Evolutionary conservation across 1,284 basidiomycete species (phyloP).

Genomic region (Malassezia sympodialis): DNA sequence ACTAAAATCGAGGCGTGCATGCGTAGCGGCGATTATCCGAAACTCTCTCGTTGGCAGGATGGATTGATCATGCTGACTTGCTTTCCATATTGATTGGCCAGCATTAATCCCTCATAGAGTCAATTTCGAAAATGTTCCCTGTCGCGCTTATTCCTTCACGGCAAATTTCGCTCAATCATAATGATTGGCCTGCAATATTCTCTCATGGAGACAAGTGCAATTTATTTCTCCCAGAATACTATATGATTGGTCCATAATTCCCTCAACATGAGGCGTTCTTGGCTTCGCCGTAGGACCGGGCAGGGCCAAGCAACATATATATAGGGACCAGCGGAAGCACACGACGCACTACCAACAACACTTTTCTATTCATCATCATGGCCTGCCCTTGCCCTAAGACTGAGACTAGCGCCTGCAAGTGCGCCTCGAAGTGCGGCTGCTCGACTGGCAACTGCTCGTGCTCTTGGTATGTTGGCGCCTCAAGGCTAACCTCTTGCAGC

Average conservation of each 20-base stretch:
- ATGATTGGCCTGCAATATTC: not conserved
- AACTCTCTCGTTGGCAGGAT: not conserved
- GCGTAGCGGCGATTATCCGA: not conserved
- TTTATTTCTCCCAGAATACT: not conserved
- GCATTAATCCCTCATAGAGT: not conserved
- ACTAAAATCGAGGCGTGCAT: no score
- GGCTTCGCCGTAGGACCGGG: not conserved
- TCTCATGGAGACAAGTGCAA: not conserved
- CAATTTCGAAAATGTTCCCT: not conserved
- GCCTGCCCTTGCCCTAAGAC: conserved; percentile 7
- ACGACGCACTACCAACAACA: not conserved
- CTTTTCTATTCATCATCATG: not conserved
- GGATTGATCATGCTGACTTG: not conserved
- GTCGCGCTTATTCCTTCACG: not conserved
- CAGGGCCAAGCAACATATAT: not conserved
- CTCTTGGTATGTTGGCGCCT: not conserved
- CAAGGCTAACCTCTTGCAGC: not conserved
- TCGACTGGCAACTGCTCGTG: conserved; percentile 4
- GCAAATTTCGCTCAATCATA: not conserved
- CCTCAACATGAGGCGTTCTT: not conserved
- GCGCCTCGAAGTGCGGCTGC: conserved; percentile 2
- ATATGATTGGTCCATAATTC: not conserved
- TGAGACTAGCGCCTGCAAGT: not conserved
- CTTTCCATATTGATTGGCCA: not conserved
- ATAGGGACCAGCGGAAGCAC: not conserved